phyloP scores from a whole-genome alignment of 495 filamentous ascomycete genomes.

The Gamarada debralockiae region DNA sequence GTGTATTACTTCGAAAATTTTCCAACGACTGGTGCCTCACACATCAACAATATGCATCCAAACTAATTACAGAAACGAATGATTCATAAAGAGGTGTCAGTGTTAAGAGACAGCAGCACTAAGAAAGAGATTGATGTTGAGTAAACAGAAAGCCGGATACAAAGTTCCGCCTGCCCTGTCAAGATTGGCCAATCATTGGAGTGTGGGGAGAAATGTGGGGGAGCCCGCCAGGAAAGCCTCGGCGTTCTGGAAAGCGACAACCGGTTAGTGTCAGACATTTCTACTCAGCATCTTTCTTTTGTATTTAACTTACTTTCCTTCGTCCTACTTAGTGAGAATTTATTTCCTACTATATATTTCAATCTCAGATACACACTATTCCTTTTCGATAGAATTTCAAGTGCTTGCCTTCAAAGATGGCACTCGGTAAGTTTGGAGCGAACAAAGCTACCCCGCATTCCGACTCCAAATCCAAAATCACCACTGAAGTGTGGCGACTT shows the following conservation, averaged over 20 bases:
- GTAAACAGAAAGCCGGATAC: too few relatives aligned
- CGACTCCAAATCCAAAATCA: neutral
- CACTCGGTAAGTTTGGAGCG: conserved; percentile 3
- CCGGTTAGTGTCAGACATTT: neutral
- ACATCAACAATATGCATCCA: too few relatives aligned
- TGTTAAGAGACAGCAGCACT: too few relatives aligned
- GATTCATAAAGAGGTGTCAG: too few relatives aligned
- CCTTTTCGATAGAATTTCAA: neutral
- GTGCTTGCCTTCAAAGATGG: neutral
- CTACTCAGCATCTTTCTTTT: neutral
- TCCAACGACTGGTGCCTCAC: too few relatives aligned
- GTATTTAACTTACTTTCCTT: neutral
- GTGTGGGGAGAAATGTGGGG: too few relatives aligned
- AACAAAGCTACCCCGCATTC: neutral
- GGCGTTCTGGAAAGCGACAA: neutral
- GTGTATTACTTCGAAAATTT: too few relatives aligned
- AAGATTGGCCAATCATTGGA: too few relatives aligned
- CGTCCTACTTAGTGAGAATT: neutral
- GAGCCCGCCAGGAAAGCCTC: neutral
- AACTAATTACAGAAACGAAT: too few relatives aligned
- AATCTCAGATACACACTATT: neutral
- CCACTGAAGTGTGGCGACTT: neutral
- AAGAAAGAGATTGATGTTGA: too few relatives aligned
- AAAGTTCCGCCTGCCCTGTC: too few relatives aligned
- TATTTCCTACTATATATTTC: neutral